Evolutionary conservation across 2,329 filamentous ascomycete species (phyloP).

Genomic region (Cladosporium cucumerinum): DNA sequence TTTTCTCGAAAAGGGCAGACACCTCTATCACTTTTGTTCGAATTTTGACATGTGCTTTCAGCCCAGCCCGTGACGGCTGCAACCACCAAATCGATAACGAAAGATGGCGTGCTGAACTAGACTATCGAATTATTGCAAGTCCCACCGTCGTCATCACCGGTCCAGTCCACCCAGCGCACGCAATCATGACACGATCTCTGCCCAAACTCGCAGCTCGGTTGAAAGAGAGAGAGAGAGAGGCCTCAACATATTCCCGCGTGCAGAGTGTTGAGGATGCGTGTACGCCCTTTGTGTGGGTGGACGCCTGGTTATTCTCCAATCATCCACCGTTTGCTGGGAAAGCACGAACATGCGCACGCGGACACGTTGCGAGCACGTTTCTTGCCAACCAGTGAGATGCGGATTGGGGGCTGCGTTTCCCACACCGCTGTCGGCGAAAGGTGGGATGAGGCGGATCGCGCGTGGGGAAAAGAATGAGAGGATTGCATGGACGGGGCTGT

Average conservation of each 20-base stretch:
- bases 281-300: not conserved
- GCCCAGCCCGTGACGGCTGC: not conserved
- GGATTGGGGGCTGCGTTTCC: not conserved
- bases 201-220: not conserved
- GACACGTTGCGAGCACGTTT: not conserved
- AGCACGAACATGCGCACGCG: not conserved
- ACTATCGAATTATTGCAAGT: not conserved
- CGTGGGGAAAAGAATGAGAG: not conserved
- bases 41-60: not conserved
- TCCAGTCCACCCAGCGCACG: not conserved
- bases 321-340: not conserved
- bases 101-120: not conserved
- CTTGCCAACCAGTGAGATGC: not conserved
- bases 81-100: not conserved
- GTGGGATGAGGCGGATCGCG: conserved; percentile 1
- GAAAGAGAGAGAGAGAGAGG: not conserved
- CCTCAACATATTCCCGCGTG: not conserved
- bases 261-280: not conserved
- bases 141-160: not conserved
- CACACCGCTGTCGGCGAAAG: not conserved
- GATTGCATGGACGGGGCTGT: not conserved
- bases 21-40: not conserved
- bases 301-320: not conserved
- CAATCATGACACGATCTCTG: not conserved
- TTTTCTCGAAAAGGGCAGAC: not conserved